phyloP scores from a whole-genome alignment of 306 rosid genomes.

The Fragaria iinumae region DNA sequence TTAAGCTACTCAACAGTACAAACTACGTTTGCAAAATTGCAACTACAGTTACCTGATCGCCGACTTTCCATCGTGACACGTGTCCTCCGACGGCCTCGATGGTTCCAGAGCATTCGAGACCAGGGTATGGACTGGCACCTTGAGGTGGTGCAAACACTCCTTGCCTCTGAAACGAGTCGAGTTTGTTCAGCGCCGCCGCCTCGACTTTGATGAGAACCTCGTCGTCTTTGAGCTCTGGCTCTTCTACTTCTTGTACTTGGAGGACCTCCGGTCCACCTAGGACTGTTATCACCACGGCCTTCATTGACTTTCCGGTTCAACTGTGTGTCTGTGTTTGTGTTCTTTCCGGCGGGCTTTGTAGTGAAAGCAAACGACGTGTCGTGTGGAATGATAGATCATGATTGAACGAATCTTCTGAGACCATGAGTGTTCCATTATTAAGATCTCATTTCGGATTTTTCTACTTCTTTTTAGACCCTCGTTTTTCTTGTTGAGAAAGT shows the following conservation, averaged over 20 bases:
- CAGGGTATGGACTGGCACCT: constrained; percentile 71
- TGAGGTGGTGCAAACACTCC: constrained; percentile 71
- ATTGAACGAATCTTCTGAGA: background rate
- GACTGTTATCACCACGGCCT: constrained; percentile 63
- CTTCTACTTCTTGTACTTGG: constrained; percentile 59
- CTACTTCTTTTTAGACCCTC: background rate
- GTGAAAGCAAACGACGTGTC: background rate
- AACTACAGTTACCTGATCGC: constrained; percentile 56
- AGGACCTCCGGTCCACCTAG: constrained; percentile 83
- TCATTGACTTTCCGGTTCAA: constrained; percentile 27
- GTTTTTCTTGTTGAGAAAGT: background rate
- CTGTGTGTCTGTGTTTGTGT: background rate
- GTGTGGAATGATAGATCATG: background rate
- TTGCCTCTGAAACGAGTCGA: constrained; percentile 70
- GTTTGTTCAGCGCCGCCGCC: constrained; percentile 77
- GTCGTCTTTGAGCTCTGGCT: constrained; percentile 57
- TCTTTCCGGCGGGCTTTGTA: background rate
- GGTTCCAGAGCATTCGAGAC: constrained; percentile 87
- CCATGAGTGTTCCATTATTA: background rate
- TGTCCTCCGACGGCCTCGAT: constrained; percentile 53
- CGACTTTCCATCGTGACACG: constrained; percentile 76
- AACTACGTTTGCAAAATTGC: too few relatives aligned
- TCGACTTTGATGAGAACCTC: constrained; percentile 67
- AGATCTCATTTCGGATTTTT: too few relatives aligned
- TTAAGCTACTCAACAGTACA: background rate